These are phyloP conservation scores for Lentinula novae-zelandiae DNA, from an alignment of 1,284 basidiomycete species.

Conservation along the genomic window DNA sequence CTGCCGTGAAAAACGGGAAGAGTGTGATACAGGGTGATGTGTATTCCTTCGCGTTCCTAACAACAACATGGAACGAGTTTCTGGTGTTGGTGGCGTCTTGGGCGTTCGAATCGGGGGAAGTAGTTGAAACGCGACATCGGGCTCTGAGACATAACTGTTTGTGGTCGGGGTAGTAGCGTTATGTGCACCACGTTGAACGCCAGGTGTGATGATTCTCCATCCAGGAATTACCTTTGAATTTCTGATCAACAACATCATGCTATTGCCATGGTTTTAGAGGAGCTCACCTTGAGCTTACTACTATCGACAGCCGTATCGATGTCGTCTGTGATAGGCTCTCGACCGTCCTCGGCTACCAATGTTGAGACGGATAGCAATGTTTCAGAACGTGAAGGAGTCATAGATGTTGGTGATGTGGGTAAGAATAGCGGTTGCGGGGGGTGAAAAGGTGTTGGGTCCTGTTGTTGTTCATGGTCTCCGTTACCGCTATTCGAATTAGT, in stretches of 20 bases:
- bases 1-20: background rate
- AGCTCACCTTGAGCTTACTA: background rate
- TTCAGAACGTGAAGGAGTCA: constrained; percentile 14
- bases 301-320: background rate
- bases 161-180: background rate
- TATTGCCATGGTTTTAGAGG: background rate
- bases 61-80: background rate
- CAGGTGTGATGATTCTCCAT: background rate
- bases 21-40: background rate
- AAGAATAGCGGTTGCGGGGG: background rate
- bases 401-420: background rate
- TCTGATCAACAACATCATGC: background rate
- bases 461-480: background rate
- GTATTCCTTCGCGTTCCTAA: background rate
- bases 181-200: background rate
- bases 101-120: background rate
- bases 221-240: background rate
- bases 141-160: too few species aligned
- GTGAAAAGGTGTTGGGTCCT: background rate
- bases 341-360: constrained; percentile 23
- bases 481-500: background rate
- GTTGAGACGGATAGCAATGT: constrained; percentile 20
- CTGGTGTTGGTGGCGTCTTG: background rate
- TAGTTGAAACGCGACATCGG: background rate
- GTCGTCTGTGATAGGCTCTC: constrained; percentile 1